Base-by-base conservation (phyloP, 495 filamentous ascomycete species). In the Paragyromitra xinjiangensis region DNA sequence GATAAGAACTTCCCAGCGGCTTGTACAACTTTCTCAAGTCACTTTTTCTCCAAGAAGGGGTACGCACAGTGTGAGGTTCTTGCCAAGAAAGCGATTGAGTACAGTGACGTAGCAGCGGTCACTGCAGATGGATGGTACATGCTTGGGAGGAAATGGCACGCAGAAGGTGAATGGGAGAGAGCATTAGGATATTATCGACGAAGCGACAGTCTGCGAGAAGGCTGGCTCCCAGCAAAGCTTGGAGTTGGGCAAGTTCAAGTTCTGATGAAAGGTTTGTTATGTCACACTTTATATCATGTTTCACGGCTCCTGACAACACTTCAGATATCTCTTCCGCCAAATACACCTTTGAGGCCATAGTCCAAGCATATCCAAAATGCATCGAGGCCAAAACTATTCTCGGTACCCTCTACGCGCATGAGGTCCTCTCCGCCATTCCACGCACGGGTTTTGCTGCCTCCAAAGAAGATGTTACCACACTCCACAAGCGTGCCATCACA, bases 81-180 rank as follows among this genome's bases (percentile, higher is more conserved):
- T 8, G 93, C 95, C 37, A 91, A 94, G 82, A 95, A 95, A 83
- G 94, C 96, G 1, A 97, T 98, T 75, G 92, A 97, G 81, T 89
- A 92, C 72, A 98, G 95, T 2, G 95, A 99, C 82, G 94, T 98
- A 75, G 94, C 96, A 83, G 91, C 93, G 12, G 92, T 98, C 82
- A 94, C 94, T 1, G 97, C 94, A 83, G 95, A 99, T 80, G 95
- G 95, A 24, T 98, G 94, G 94, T 98, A 97, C 84, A 85, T 97
- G 3, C 89, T 98, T 14, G 95, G 93, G 12, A 87, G 94, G 56
- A 97, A 96, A 81, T 91, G 92, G 74, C 95, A 99, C 83, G 92
- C 92, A 51, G 83, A 83, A 22, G 88, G 89, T 26, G 90, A 97
- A 64, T 80, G 87, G 24, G 84, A 90, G 11, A 89, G 87, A 53